Percentiles rank a stretch among this genome's conserved stretches.
Evolutionary conservation across 208 protist species (phyloP).

Genomic region (Endotrypanum monterogeii): DNA sequence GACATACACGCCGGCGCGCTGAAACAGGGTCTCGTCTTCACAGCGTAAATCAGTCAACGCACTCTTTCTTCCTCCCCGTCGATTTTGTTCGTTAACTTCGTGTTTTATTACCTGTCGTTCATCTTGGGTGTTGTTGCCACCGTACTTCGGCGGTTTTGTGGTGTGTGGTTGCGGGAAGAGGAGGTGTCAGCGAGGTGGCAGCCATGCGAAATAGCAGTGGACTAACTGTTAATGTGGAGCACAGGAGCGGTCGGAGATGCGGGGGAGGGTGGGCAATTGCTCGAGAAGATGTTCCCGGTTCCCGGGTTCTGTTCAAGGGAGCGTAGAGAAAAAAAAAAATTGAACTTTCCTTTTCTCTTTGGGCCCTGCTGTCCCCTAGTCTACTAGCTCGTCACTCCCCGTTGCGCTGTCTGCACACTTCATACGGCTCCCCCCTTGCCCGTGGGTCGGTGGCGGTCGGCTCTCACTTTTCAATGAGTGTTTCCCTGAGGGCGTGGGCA

Average conservation of each 20-base stretch:
- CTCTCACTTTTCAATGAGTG: background rate
- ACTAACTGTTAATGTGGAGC: background rate
- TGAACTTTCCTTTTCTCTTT: background rate
- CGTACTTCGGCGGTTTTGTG: background rate
- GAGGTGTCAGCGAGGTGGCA: background rate
- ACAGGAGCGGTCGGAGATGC: background rate
- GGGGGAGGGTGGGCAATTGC: background rate
- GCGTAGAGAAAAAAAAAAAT: background rate
- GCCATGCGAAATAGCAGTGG: background rate
- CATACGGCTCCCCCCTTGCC: background rate
- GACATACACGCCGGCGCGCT: constrained; percentile 72
- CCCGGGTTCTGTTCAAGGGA: background rate
- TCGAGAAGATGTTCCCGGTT: background rate
- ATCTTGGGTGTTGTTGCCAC: background rate
- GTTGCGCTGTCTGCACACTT: background rate
- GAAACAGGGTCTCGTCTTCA: constrained; percentile 84
- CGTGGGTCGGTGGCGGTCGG: background rate
- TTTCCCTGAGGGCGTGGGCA: background rate
- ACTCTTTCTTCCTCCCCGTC: background rate
- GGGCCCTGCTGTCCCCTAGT: constrained; percentile 11
- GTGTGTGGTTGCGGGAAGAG: background rate
- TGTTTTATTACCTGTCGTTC: background rate
- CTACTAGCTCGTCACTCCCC: background rate
- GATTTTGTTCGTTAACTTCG: background rate
- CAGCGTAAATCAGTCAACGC: constrained; percentile 34